A percentile compares a stretch with the other conserved stretches of the same genome.
These are phyloP conservation scores for Leccinellum rugosiceps DNA, from an alignment of 768 basidiomycete genomes.

Conservation along the genomic window DNA sequence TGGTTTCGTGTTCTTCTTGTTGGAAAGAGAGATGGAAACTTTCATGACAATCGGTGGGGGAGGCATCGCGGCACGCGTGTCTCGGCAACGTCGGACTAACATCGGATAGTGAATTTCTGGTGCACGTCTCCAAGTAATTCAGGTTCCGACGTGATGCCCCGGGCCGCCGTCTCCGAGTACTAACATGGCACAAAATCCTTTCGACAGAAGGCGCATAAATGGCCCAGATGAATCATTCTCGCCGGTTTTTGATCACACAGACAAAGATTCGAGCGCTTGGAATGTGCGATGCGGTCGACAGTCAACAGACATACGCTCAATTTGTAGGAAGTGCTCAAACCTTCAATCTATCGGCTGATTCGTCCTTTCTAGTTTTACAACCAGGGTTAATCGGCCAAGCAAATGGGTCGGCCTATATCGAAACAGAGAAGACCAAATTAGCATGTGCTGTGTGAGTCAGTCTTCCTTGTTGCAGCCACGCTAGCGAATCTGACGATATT, in stretches of 20 bases:
- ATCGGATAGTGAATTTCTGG: neutral
- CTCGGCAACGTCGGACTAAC: neutral
- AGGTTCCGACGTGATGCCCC: neutral
- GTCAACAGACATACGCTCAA: slow-evolving; percentile 71
- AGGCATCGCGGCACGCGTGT: neutral
- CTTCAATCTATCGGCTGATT: slow-evolving; percentile 2
- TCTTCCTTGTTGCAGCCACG: neutral
- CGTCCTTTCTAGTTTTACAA: slow-evolving; percentile 63
- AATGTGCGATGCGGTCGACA: slow-evolving; percentile 47
- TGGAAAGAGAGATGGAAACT: slow-evolving; percentile 79
- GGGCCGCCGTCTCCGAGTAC: neutral
- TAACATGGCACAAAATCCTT: slow-evolving; percentile 52
- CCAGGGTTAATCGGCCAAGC: slow-evolving; percentile 90
- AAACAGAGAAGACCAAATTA: slow-evolving; percentile 87
- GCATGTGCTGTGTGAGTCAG: slow-evolving; percentile 86
- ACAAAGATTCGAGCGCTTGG: slow-evolving; percentile 22
- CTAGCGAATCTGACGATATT: neutral
- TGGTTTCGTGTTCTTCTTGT: slow-evolving; percentile 51
- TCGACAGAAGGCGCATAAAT: slow-evolving; percentile 86
- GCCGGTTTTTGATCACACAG: slow-evolving; percentile 52
- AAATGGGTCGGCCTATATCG: slow-evolving; percentile 96
- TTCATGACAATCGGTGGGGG: slow-evolving; percentile 53
- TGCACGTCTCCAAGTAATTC: neutral
- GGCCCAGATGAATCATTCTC: slow-evolving; percentile 83
- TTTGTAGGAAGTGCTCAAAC: slow-evolving; percentile 55